phyloP scores from a whole-genome alignment of 2,329 filamentous ascomycete species.

The Xylaria sp. region DNA sequence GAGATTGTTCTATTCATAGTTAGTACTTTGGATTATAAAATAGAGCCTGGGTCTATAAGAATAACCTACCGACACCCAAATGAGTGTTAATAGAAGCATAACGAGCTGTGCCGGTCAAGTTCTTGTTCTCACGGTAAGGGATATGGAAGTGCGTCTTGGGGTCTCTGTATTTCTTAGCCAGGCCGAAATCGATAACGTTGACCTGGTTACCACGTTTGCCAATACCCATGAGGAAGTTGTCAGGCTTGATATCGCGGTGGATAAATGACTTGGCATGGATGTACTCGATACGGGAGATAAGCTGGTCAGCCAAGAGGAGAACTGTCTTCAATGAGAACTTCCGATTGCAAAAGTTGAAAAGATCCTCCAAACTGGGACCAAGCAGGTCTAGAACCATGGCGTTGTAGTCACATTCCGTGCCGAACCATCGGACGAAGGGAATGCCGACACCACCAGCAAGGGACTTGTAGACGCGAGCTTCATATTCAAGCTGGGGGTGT shows the following conservation, averaged over 20 bases:
- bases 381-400: conserved; percentile 99
- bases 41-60: background rate
- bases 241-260: conserved; percentile 99
- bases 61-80: conserved; percentile 81
- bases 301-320: conserved; percentile 92
- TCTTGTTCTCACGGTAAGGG: conserved; percentile 99
- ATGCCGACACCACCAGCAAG: conserved; percentile 97
- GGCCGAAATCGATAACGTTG: conserved; percentile 98
- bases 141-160: conserved; percentile 99
- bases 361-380: conserved; percentile 92
- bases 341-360: conserved; percentile 99
- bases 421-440: conserved; percentile 99
- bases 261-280: conserved; percentile 99
- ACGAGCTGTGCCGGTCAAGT: conserved; percentile 96
- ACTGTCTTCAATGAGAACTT: conserved; percentile 99
- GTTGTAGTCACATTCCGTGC: conserved; percentile 99
- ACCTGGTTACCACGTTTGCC: conserved; percentile 99
- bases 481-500: conserved; percentile 98
- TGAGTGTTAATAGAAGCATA: conserved; percentile 99
- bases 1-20: conserved; percentile 83
- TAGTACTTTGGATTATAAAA: conserved; percentile 37
- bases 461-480: conserved; percentile 90
- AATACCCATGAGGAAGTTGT: conserved; percentile 99
- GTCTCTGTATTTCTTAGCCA: conserved; percentile 99
- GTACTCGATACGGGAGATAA: conserved; percentile 99